These are phyloP conservation scores for Ophiostoma quercus DNA, from an alignment of 2,329 filamentous ascomycete genomes.

Conservation along the genomic window DNA sequence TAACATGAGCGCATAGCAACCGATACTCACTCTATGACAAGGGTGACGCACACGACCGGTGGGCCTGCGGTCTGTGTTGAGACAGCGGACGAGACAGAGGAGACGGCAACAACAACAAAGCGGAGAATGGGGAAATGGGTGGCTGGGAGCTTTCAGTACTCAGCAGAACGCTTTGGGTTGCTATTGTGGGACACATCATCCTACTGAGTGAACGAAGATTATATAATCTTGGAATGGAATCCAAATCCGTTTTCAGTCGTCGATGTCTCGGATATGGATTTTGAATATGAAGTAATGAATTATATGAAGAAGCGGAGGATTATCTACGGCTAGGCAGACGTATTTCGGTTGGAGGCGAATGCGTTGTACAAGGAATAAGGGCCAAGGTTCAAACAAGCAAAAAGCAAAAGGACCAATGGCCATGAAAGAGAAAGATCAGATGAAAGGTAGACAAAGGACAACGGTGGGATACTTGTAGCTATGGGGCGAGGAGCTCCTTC, in stretches of 20 bases:
- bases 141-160: conserved; percentile 12
- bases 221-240: not conserved
- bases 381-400: not conserved
- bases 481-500: too few relatives aligned
- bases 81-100: not conserved
- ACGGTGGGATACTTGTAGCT: not conserved
- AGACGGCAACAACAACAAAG: conserved; percentile 7
- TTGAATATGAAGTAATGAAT: too few relatives aligned
- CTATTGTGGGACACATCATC: not conserved
- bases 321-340: not conserved
- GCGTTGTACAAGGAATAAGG: not conserved
- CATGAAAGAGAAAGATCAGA: not conserved
- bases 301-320: not conserved
- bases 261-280: not conserved
- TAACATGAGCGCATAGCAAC: conserved; percentile 8
- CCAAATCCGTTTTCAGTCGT: not conserved
- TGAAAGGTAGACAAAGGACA: not conserved
- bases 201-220: not conserved
- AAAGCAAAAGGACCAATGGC: conserved; percentile 2
- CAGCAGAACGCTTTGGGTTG: not conserved
- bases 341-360: not conserved
- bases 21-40: not conserved
- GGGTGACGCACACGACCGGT: conserved; percentile 19
- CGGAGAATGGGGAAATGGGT: conserved; percentile 19
- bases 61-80: conserved; percentile 14